Base-by-base conservation (phyloP, 768 basidiomycete genomes). In the Suillus spraguei region DNA sequence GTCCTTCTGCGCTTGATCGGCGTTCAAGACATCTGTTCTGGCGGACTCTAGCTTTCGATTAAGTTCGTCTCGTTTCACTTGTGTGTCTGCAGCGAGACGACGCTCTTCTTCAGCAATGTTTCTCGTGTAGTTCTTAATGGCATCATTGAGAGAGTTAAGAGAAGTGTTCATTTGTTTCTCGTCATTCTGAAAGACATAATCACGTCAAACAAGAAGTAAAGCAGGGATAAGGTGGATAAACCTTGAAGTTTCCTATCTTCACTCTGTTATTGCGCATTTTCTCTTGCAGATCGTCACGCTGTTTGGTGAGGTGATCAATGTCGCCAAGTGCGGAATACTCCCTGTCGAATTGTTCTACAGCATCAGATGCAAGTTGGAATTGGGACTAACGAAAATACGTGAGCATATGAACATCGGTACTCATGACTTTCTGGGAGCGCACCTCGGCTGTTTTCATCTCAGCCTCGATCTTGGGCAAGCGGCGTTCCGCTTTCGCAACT, bases 1-100 rank as follows among this genome's bases (percentile, higher is more conserved):
- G 1, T 71, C 68, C 28, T 70, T 73, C 20, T 67, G 68, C 49
- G 55, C 66, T 63, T 69, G 66, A 61, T 89, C 83, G 16, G 80
- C 78, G 13, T 69, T 71, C 1, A 65, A 61, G 20, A 86, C 75
- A 5, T 70, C 74, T 6, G 76, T 72, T 55, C 79, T 81, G 20
- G 84, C 83, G 13, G 72, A 71, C 0, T 83, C 77, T 14, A 93
- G 78, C 69, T 83, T 81, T 24, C 76, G 74, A 52, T 84, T 81
- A 5, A 80, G 80, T 66, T 86, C 83, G 38, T 90, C 85, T 20
- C 85, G 87, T 69, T 87, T 88, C 14, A 78, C 83, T 67, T 90
- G 86, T 3, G 85, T 85, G 65, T 86, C 81, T 6, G 77, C 77
- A 64, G 79, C 87, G 76, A 85, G 80, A 47, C 82, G 85, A 36